Base-by-base conservation (phyloP, 2,329 filamentous ascomycete genomes). In the Dactylellina cionopaga region DNA sequence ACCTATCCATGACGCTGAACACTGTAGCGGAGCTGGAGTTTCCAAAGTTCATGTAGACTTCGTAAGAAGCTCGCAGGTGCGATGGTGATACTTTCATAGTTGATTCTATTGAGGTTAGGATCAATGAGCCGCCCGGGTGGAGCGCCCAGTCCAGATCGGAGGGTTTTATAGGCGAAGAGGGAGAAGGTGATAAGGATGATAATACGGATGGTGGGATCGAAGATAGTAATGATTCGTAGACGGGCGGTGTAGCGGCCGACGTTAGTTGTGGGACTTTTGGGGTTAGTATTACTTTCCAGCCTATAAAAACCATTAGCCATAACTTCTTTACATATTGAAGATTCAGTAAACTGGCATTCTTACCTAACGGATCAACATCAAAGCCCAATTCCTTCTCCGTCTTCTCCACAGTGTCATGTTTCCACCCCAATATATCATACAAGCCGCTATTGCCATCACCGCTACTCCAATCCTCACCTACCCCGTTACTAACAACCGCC, bases 91-190 rank as follows among this genome's bases (percentile, higher is more conserved):
- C 84, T 4, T 80, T 78, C 82, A 91, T 83, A 0, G 81, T 82
- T 41, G 81, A 81, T 78, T 90, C 86, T 0, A 89, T 86, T 0
- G 88, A 87, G 0, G 86, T 83, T 1, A 91, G 81, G 41, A 91
- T 89, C 0, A 88, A 87, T 0, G 87, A 83, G 15, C 89, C 89
- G 3, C 89, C 89, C 0, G 89, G 89, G 75, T 91, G 89, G 77
- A 91, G 84, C 0, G 88, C 89, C 89, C 89, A 91, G 81, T 91
- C 89, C 75, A 90, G 90, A 69, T 89, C 85, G 0, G 82, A 78
- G 0, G 88, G 81, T 0, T 78, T 74, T n/a, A 79, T 77, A 10
- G 17, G 24, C 1, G 55, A 35, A 27, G 49, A 54, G 75, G 84
- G 84, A 5, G 79, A 76, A 3, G 78, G 76, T 0, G 85, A 84